Evolutionary conservation across 371 early-diverging fungal species (phyloP), one percentile per base, ranked within the genome.

Genomic region (Zopfochytrium polystomum): DNA sequence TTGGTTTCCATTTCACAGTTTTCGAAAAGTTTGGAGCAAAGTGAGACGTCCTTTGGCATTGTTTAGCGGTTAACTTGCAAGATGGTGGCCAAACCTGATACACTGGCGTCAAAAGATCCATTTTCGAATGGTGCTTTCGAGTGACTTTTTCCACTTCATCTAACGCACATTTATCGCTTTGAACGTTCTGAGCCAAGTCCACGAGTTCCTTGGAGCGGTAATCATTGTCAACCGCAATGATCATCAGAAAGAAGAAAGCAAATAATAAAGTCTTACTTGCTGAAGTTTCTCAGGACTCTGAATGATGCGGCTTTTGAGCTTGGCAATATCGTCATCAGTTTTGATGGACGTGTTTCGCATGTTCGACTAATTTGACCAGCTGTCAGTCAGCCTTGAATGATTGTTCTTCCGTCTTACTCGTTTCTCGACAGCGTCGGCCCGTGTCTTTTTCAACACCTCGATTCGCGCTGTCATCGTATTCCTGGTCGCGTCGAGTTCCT

Each of bases 251-350:
- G n/a, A 32, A 5, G 27, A 13, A 44, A 11, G 33, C 26, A 53
- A n/a, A n/a, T n/a, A n/a, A n/a, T n/a, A n/a, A n/a, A n/a, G n/a
- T n/a, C n/a, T 26, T 34, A 76, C 85, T 58, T 78, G 74, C 63
- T 83, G 78, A 6, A 86, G 68, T 64, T 83, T 80, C 58, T 84
- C 87, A 1, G 87, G 87, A 52, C 79, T 82, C 26, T 79, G 79
- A 31, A 87, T 85, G 30, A 86, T 80, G 0, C 82, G 71, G 11
- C 76, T 63, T 38, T 73, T 71, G 1, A 85, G 69, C 18, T 72
- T 59, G 0, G 33, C 83, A 71, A 54, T 86, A 80, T 49, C 78
- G 80, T 50, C 82, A 81, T 38, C 69, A 34, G 48, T 67, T 72
- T 25, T 56, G 27, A 33, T 62, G 22, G 52, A 65, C 49, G 15